Base-by-base conservation (phyloP, 352 stramenopile species). In the Pythium rhizo-oryzae region DNA sequence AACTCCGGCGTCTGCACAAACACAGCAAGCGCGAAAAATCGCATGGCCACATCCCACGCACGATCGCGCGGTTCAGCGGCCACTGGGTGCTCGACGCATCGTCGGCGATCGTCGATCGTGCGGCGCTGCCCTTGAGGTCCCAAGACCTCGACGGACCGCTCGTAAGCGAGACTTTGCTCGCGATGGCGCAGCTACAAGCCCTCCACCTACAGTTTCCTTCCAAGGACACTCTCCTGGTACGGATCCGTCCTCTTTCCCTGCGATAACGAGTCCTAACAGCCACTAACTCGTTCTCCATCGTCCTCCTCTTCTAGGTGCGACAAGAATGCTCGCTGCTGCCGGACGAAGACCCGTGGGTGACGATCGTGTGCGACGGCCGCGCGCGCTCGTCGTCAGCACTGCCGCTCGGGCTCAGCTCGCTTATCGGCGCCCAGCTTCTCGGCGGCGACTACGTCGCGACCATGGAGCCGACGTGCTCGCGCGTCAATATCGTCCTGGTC, bases 291-390 rank as follows among this genome's bases (percentile, higher is more conserved):
- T 33, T 13, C 8, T 33, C 3, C 28, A n/a, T 33, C 6, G 2
- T 6, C 28, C 28, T 6, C 19, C n/a, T n/a, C 23, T 46, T 23
- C 21, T 39, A 82, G 75, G 49, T 82, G 15, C 75, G 72, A 59
- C 69, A 63, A 11, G 64, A 74, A 9, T 54, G 64, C 30, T 74
- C 64, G 5, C 64, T 80, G 12, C 41, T 80, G 11, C 59, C 56
- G 21, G 33, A 35, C 9, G 50, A 66, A 12, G 70, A 71, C 35
- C 64, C 64, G 19, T 83, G 76, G 76, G 58, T 80, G 46, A 65
- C 52, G 19, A 70, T 83, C 21, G 71, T 80, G 60, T 83, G 76
- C 23, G 73, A 83, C 59, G 67, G 68, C 6, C 63, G 51, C 18
- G 18, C 35, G 18, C 61, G 67, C 37, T 55, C 59, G 12, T 24